Conservation (phyloP, 2,329 filamentous ascomycete genomes). For the Ceratocystiopsis brevicomis region DNA sequence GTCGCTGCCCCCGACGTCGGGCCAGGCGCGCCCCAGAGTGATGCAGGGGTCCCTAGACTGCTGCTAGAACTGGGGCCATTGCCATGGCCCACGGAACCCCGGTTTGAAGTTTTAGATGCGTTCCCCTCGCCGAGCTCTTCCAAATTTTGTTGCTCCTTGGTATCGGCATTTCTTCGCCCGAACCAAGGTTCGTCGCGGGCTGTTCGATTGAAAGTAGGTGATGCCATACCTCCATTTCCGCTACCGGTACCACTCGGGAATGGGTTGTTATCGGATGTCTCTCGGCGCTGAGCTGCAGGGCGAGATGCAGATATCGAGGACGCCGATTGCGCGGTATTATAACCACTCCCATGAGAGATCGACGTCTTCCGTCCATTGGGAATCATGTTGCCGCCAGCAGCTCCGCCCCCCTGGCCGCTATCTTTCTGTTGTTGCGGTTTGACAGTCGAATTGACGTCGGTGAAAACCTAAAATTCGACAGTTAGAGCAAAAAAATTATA, state of each 20-base stretch:
- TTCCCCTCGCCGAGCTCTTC: slow-evolving; percentile 33
- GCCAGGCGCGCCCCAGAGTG: slow-evolving; percentile 26
- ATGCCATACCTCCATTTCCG: slow-evolving; percentile 15
- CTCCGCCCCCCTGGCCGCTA: slow-evolving; percentile 14
- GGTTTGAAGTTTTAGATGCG: slow-evolving; percentile 11
- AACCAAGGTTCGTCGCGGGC: slow-evolving; percentile 47
- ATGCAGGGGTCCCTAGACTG: slow-evolving; percentile 9
- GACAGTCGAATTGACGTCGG: slow-evolving; percentile 82
- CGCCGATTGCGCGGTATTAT: slow-evolving; percentile 29
- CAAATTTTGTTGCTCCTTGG: slow-evolving; percentile 32
- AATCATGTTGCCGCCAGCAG: slow-evolving; percentile 13
- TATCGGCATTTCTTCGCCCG: slow-evolving; percentile 31
- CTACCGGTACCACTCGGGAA: slow-evolving; percentile 23
- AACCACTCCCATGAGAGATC: slow-evolving; percentile 52
- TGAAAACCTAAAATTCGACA: slow-evolving; percentile 42
- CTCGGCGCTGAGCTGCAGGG: slow-evolving; percentile 61
- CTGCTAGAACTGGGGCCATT: too few relatives aligned
- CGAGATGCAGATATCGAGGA: slow-evolving; percentile 55
- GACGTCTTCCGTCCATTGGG: slow-evolving; percentile 61
- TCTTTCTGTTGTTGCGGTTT: slow-evolving; percentile 70
- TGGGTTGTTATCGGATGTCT: slow-evolving; percentile 55
- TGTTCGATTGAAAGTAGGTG: slow-evolving; percentile 41
- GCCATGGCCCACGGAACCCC: slow-evolving; percentile 30
- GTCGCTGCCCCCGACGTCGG: slow-evolving; percentile 36
- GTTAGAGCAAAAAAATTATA: too few relatives aligned